Conservation (phyloP, 495 filamentous ascomycete genomes). For the Podospora conica region DNA sequence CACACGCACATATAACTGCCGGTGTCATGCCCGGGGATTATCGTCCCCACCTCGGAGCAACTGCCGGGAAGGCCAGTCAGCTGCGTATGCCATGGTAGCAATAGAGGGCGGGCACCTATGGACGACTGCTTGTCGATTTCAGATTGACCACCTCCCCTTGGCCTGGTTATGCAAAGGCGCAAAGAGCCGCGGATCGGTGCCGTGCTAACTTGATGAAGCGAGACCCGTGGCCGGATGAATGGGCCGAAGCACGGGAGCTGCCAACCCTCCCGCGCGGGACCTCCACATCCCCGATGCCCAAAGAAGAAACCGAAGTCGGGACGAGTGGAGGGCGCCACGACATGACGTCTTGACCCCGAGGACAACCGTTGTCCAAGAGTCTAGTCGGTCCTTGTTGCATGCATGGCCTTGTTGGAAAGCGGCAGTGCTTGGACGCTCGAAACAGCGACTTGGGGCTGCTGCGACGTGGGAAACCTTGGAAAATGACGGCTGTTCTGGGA, state of each 20-base stretch:
- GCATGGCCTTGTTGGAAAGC: neutral
- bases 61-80: neutral
- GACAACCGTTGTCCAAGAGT: no score
- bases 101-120: neutral
- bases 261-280: neutral
- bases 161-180: neutral
- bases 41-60: neutral
- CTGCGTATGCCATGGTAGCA: neutral
- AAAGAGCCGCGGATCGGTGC: neutral
- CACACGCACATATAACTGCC: neutral
- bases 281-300: neutral
- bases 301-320: neutral
- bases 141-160: neutral
- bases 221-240: neutral
- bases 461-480: no score
- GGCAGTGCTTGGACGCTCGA: neutral
- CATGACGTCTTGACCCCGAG: neutral
- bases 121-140: neutral
- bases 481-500: neutral
- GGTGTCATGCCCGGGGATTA: neutral
- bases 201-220: no score
- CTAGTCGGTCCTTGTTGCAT: neutral
- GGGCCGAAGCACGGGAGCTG: neutral
- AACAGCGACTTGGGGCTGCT: neutral
- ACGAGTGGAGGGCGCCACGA: neutral